phyloP scores from a whole-genome alignment of 371 early-diverging fungal species.

The Choanephora cucurbitarum region DNA sequence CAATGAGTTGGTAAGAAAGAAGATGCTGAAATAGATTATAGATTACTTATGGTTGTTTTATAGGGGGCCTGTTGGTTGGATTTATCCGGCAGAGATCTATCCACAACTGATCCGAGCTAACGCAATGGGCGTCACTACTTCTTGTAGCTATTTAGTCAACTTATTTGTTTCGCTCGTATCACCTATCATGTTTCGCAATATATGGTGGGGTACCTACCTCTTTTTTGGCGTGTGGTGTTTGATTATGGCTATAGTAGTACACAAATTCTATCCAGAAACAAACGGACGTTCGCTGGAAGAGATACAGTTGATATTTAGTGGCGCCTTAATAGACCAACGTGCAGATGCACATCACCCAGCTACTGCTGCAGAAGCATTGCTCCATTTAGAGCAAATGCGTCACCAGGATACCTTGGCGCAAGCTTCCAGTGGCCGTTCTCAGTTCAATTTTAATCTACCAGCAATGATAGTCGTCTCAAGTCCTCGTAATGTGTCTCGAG shows the following conservation, averaged over 20 bases:
- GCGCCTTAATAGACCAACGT: conserved; percentile 42
- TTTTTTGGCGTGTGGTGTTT: conserved; percentile 65
- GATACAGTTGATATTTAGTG: conserved; percentile 51
- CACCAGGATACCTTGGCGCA: conserved; percentile 13
- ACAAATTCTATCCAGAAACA: conserved; percentile 81
- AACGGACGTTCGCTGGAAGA: conserved; percentile 50
- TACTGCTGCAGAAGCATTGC: conserved; percentile 48
- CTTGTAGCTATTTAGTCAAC: conserved; percentile 85
- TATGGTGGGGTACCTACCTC: conserved; percentile 60
- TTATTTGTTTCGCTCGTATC: conserved; percentile 60
- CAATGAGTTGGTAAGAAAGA: conserved; percentile 62
- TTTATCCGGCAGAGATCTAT: conserved; percentile 73
- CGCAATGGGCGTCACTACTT: conserved; percentile 81
- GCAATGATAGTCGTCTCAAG: conserved; percentile 9
- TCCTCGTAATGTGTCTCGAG: conserved; percentile 17
- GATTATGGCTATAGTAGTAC: conserved; percentile 59
- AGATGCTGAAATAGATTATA: no score
- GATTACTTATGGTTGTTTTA: neutral
- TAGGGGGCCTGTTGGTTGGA: conserved; percentile 88
- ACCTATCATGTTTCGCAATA: conserved; percentile 58
- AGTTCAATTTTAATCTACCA: conserved; percentile 14
- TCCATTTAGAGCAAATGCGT: conserved; percentile 30
- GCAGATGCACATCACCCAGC: conserved; percentile 53
- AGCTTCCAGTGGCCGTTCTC: conserved; percentile 1
- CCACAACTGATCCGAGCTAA: conserved; percentile 69